Conservation (phyloP, 768 basidiomycete species). For the Russula ochroleuca region DNA sequence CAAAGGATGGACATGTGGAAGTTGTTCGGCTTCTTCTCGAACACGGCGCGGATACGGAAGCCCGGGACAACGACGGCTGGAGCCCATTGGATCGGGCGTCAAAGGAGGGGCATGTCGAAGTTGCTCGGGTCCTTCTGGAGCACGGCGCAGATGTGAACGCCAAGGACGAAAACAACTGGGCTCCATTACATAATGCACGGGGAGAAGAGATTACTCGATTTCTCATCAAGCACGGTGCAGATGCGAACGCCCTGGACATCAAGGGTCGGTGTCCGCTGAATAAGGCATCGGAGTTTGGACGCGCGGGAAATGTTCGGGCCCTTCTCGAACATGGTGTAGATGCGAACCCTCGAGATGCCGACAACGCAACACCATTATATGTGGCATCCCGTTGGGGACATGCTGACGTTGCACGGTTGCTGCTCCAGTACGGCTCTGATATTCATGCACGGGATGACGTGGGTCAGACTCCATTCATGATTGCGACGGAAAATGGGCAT, state of each 20-base stretch:
- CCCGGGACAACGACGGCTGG: not conserved
- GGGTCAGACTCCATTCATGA: not conserved
- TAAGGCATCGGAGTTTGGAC: no score
- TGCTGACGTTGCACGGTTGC: not conserved
- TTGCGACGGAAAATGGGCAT: no score
- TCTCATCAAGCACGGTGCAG: not conserved
- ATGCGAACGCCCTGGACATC: not conserved
- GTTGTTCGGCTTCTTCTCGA: conserved; percentile 1
- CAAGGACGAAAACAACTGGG: no score
- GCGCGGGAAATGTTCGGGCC: no score
- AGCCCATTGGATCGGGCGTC: not conserved
- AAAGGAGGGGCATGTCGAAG: no score
- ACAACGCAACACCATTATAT: not conserved
- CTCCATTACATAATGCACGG: no score
- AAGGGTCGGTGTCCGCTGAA: no score
- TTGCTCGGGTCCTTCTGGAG: no score
- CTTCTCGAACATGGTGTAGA: not conserved
- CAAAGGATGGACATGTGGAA: not conserved
- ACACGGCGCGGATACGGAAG: not conserved
- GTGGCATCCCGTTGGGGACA: no score
- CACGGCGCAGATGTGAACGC: no score
- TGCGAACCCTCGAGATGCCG: not conserved
- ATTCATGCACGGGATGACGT: not conserved
- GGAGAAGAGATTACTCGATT: not conserved
- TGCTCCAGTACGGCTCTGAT: not conserved